phyloP scores from a whole-genome alignment of 169 alveolate genomes.

The Plasmodium billcollinsi region DNA sequence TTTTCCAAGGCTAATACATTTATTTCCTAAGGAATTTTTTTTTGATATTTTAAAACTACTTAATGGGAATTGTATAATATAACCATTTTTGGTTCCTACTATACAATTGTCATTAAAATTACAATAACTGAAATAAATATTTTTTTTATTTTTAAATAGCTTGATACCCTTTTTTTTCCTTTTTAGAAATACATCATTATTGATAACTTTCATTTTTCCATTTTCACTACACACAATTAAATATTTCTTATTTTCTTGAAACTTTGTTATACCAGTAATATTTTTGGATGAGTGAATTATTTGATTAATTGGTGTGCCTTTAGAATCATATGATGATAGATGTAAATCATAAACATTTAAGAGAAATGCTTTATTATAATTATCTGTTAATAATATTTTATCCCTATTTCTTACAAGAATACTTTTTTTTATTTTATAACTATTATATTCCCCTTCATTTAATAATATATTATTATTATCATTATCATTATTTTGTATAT shows the following conservation, averaged over 20 bases:
- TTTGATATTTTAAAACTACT: constrained; percentile 61
- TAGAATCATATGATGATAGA: constrained; percentile 63
- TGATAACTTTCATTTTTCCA: constrained; percentile 74
- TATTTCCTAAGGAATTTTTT: constrained; percentile 67
- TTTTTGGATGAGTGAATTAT: constrained; percentile 32
- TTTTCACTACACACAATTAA: constrained; percentile 73
- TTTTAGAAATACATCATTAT: constrained; percentile 57
- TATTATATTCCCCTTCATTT: background rate
- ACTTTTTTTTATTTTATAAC: constrained; percentile 67
- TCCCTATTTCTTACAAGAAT: constrained; percentile 45
- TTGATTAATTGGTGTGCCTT: constrained; percentile 68
- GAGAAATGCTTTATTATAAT: constrained; percentile 42
- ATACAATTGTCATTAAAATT: constrained; percentile 66
- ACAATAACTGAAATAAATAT: constrained; percentile 62
- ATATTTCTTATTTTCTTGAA: constrained; percentile 56
- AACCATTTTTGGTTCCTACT: constrained; percentile 75
- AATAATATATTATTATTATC: background rate
- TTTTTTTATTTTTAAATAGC: constrained; percentile 72
- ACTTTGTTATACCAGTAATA: constrained; percentile 59
- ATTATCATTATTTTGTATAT: background rate
- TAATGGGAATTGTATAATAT: constrained; percentile 66
- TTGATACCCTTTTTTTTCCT: constrained; percentile 63
- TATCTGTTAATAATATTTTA: constrained; percentile 56
- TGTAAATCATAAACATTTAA: constrained; percentile 44
- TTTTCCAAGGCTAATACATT: constrained; percentile 47